A percentile compares a stretch with the other conserved stretches of the same genome.
These are phyloP conservation scores for Ogataea trehalophila DNA, from an alignment of 805 yeast species.

Conservation along the genomic window DNA sequence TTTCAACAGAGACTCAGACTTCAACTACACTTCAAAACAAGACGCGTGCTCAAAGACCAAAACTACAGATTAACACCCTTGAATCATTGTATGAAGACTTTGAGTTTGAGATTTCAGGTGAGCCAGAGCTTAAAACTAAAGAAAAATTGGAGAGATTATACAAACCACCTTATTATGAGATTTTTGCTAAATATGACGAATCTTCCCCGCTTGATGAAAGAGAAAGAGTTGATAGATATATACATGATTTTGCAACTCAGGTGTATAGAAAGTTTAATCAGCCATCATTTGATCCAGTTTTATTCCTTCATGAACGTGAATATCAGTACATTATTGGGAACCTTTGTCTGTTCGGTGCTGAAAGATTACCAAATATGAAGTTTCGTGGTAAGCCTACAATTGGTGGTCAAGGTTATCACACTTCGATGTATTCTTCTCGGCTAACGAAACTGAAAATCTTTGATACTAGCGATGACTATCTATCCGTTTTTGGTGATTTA, in stretches of 20 bases:
- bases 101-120: not conserved
- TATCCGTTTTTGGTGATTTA: conserved; percentile 11
- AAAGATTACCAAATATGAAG: conserved; percentile 12
- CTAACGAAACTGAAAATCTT: conserved; percentile 14
- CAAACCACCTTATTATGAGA: conserved; percentile 7
- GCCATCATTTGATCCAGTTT: conserved; percentile 6
- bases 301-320: conserved; percentile 23
- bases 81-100: not conserved
- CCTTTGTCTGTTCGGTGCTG: conserved; percentile 4
- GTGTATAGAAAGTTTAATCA: conserved; percentile 15
- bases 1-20: too few species aligned
- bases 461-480: conserved; percentile 14
- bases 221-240: conserved; percentile 11
- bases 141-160: not conserved
- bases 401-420: too few species aligned
- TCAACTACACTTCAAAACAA: not conserved
- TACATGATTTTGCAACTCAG: conserved; percentile 18
- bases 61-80: not conserved
- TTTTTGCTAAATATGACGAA: conserved; percentile 5
- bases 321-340: conserved; percentile 18
- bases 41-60: not conserved
- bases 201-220: not conserved
- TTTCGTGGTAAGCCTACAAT: not conserved
- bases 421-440: conserved; percentile 5
- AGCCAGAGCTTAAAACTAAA: not conserved